Base-by-base conservation (phyloP, 1,284 basidiomycete species). In the Rhodofomes roseus region DNA sequence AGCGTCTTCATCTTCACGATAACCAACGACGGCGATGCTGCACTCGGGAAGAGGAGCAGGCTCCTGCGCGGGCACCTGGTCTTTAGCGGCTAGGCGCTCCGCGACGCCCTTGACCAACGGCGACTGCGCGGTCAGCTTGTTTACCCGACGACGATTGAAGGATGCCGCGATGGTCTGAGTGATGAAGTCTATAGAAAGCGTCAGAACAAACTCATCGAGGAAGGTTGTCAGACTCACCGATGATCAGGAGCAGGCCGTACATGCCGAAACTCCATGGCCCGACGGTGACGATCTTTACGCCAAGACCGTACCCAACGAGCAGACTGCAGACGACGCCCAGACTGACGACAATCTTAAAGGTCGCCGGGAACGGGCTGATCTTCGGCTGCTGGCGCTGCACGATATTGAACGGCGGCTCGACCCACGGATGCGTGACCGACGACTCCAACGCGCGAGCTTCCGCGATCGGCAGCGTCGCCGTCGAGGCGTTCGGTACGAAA, bases 1-100 rank as follows among this genome's bases (percentile, higher is more conserved):
- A 25, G 54, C 59, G 22, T 59, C 58, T 53, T 60, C 61, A 46
- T 66, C 58, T 50, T 66, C 64, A 48, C 64, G 62, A 34, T 66
- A 66, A 1, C 64, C 64, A 8, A 66, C 64, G 40, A 66, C 62
- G 0, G 64, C 55, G 61, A 66, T 62, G 54, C 62, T 64, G 41
- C 56, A 59, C 50, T 66, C 62, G 0, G 62, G 64, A 1, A 66
- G 55, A 23, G 55, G 20, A 36, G 58, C 20, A 27, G 43, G 43
- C 41, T 61, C 41, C 23, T 22, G 23, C 22, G 54, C 9, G 25
- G 64, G 55, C 39, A 52, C 18, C 20, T 51, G 23, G 20, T 54
- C 64, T 25, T 62, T 59, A 18, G 34, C 44, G 9, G 56, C 54
- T 16, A 62, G 41, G 18, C 57, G 59, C 54, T 60, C 55, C 4